Base-by-base conservation (phyloP, 768 basidiomycete species). In the Mycena pura region DNA sequence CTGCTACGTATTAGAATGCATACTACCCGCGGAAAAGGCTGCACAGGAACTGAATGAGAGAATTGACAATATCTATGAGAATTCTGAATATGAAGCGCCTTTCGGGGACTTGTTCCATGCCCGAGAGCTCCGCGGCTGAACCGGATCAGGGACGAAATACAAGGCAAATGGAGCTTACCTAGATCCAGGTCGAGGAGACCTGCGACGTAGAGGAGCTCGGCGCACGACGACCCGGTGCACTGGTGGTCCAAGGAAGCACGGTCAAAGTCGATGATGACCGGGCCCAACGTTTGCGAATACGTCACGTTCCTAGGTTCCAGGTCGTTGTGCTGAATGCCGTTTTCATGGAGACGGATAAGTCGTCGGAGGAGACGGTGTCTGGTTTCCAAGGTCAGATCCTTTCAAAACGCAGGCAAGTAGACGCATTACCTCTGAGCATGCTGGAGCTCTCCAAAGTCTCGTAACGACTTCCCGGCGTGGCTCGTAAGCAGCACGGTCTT, bases 231-330 rank as follows among this genome's bases (percentile, higher is more conserved):
- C 44, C 58, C 44, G 38, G 50, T n/a, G 36, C 59, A 60, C 15
- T 24, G 29, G 24, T 60, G 51, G 28, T 53, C 59, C 36, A 60
- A 25, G 17, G 51, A 60, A 34, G 59, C 51, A n/a, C 10, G 51
- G 24, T 60, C 44, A 31, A 60, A 60, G 9, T 60, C 51, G 31
- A 60, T 60, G 11, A 60, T 60, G 34, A 48, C 25, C 6, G 59
- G 59, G 36, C 50, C 50, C 28, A 50, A 60, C 21, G 43, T 45
- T 32, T 49, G 21, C 4, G 58, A 60, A 43, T 46, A 17, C 21
- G 49, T 59, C 13, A 59, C 49, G 34, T 59, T 59, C 34, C 57
- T 59, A 11, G 57, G 57, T 24, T 59, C 57, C 17, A 59, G n/a
- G 21, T 59, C 57, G 57, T 59, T 59, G 49, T 51, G 57, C 32